A percentile compares a stretch with the other conserved stretches of the same genome.
Conservation (phyloP, 1,139 yeast species). For the Candida pseudocylindracea region DNA sequence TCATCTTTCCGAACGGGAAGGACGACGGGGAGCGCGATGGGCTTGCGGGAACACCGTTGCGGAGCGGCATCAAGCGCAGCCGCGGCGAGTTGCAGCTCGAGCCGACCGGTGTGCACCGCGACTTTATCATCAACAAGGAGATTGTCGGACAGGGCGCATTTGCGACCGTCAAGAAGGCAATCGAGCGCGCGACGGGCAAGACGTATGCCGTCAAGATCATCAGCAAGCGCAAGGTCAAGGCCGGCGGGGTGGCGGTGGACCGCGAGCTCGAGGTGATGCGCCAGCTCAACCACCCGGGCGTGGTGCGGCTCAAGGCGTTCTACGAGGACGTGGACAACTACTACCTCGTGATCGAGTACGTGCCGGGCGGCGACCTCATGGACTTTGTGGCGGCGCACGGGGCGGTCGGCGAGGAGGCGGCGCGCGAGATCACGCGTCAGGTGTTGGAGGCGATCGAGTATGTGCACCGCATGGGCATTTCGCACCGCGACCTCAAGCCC, state of each 20-base stretch:
- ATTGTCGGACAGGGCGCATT: constrained; percentile 93
- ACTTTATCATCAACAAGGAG: constrained; percentile 61
- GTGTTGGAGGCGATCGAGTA: constrained; percentile 67
- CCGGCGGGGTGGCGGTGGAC: constrained; percentile 57
- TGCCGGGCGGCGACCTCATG: constrained; percentile 96
- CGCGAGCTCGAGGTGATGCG: constrained; percentile 68
- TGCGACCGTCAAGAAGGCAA: constrained; percentile 72
- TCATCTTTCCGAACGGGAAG: constrained; percentile 23
- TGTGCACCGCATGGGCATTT: constrained; percentile 74
- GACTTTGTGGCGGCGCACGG: constrained; percentile 88
- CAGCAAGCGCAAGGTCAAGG: constrained; percentile 49
- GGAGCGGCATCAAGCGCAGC: no score
- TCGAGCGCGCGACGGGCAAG: constrained; percentile 66
- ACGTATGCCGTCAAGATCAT: constrained; percentile 83
- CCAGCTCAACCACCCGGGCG: constrained; percentile 61
- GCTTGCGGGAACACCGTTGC: no score
- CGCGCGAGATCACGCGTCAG: constrained; percentile 68
- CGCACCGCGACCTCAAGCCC: constrained; percentile 84
- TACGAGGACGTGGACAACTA: constrained; percentile 54
- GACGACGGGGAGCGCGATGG: constrained; percentile 2
- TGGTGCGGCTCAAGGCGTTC: constrained; percentile 62
- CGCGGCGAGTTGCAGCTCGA: no score
- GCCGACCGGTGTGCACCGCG: constrained; percentile 33
- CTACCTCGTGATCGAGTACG: constrained; percentile 85
- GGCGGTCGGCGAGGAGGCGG: constrained; percentile 75